Percentiles rank a stretch among this genome's conserved stretches.
Conservation (phyloP, 768 basidiomycete genomes). For the Leccinum uliginosum region DNA sequence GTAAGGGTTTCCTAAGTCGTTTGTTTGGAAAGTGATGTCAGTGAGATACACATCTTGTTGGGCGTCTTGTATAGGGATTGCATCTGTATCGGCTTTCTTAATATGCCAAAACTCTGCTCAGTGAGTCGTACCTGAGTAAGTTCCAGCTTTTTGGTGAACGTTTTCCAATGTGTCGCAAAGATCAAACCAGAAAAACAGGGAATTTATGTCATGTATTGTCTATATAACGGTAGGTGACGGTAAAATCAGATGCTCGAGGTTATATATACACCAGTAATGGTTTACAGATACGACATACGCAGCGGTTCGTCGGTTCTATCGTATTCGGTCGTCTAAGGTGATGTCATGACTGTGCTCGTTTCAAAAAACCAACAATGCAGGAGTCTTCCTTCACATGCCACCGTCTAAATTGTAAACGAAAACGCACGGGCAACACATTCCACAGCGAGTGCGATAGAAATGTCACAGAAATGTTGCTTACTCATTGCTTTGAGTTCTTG, state of each 20-base stretch:
- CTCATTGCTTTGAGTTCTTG: constrained; percentile 15
- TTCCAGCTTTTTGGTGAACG: no score
- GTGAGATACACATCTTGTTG: not conserved
- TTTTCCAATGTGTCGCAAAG: not conserved
- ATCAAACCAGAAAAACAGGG: not conserved
- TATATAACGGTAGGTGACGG: not conserved
- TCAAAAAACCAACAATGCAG: not conserved
- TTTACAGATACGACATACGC: constrained; percentile 6
- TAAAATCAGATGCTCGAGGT: not conserved
- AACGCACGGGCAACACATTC: not conserved
- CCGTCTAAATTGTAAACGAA: not conserved
- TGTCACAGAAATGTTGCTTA: not conserved
- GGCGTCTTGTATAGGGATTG: not conserved
- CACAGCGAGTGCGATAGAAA: not conserved
- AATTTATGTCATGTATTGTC: not conserved
- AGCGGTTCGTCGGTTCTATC: constrained; percentile 11
- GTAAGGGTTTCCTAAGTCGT: constrained; percentile 17
- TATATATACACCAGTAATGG: not conserved
- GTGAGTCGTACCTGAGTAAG: no score
- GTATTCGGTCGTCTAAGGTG: not conserved
- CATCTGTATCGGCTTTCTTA: not conserved
- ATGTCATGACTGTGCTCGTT: not conserved
- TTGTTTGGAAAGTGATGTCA: constrained; percentile 15
- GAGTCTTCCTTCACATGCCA: not conserved
- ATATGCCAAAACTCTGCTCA: no score